Evolutionary conservation across 257 asterid species (phyloP).

Genomic region (Hygrophila difformis): DNA sequence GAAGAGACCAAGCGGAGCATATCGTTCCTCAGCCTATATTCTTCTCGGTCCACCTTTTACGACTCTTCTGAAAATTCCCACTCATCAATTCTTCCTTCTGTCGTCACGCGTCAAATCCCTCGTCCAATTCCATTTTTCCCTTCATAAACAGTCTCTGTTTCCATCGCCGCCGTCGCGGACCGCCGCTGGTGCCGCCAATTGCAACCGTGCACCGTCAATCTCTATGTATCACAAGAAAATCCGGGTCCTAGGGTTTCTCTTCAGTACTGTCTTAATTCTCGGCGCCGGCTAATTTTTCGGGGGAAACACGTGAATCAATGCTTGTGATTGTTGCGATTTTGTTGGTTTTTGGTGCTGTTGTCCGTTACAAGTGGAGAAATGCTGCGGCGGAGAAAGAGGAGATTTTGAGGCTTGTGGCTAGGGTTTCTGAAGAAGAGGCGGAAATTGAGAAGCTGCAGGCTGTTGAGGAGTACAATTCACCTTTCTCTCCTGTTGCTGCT

Average conservation of each 20-base stretch:
- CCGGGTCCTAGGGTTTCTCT: constrained; percentile 31
- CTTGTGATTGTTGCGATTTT: constrained; percentile 35
- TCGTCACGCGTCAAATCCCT: constrained; percentile 20
- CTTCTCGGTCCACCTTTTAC: neutral
- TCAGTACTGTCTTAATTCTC: constrained; percentile 30
- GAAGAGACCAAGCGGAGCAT: too few species aligned
- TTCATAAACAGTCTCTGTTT: neutral
- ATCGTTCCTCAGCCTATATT: too few species aligned
- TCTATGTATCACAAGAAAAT: constrained; percentile 41
- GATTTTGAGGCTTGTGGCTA: constrained; percentile 41
- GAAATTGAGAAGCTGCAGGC: constrained; percentile 29
- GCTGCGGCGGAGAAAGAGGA: constrained; percentile 48
- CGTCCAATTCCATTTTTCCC: constrained; percentile 4
- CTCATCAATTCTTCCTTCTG: constrained; percentile 14
- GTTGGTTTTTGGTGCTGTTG: constrained; percentile 34
- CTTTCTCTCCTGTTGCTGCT: too few species aligned
- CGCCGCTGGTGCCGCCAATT: constrained; percentile 6
- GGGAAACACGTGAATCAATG: constrained; percentile 16
- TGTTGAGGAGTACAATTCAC: constrained; percentile 22
- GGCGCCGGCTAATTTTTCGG: constrained; percentile 32
- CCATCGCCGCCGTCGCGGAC: constrained; percentile 3
- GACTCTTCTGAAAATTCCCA: neutral
- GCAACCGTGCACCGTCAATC: constrained; percentile 1
- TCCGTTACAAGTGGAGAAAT: constrained; percentile 42
- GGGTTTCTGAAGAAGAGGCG: constrained; percentile 34